Base-by-base conservation (phyloP, 2,329 filamentous ascomycete genomes). In the Colletotrichum sp. region DNA sequence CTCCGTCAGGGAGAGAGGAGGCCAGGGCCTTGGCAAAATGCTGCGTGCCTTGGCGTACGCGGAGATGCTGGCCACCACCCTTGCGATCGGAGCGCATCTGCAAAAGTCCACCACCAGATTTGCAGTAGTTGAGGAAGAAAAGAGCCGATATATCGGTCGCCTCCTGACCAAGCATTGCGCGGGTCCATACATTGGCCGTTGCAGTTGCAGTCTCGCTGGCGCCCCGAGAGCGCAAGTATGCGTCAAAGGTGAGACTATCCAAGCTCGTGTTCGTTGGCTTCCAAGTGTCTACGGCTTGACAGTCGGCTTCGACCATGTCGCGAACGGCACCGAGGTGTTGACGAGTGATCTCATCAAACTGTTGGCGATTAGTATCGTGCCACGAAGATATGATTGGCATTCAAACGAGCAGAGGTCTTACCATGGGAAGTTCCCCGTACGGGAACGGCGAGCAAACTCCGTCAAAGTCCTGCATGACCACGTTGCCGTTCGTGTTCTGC, bases 81-180 rank as follows among this genome's bases (percentile, higher is more conserved):
- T 89, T 87, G 26, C 83, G 79, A 78, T 92, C 90, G 1, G 89
- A 90, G 0, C 88, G 84, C 86, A 92, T 89, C 60, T 86, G 83
- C 73, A 89, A 74, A 4, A 92, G 82, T 0, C 91, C 90, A 6
- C 87, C 87, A 4, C 89, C 88, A 13, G 85, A 86, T 77, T 87
- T 88, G 84, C 87, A 89, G 82, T 92, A 91, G 78, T 90, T 85
- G 26, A 92, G 83, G 78, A 92, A 91, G 79, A 83, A 92, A 2
- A 90, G 79, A 0, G 90, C 89, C 8, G 86, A 88, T 6, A 91
- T 79, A 14, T 91, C 89, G 2, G 71, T 74, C 0, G 89, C 85
- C 39, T 91, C 88, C 2, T 86, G 81, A 3, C 90, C 90, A 3
- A 90, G 81, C 86, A 90, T 88, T 2, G 86, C 89, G 0, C 87